Evolutionary conservation across 306 rosid species (phyloP).

Genomic region (Ormosia emarginata): DNA sequence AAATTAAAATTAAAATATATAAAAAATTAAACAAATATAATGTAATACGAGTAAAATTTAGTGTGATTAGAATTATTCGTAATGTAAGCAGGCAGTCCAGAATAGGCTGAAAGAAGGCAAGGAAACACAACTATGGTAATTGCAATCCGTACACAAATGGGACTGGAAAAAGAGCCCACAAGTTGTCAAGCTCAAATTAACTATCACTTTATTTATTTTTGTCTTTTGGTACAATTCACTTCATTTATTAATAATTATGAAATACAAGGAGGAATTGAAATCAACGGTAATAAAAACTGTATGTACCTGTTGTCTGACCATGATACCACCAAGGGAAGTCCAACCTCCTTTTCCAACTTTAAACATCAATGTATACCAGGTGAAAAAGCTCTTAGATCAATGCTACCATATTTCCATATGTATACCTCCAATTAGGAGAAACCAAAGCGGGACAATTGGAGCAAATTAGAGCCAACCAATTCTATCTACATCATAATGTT

Average conservation of each 20-base stretch:
- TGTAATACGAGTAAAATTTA: too few species aligned
- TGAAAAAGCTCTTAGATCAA: conserved; percentile 79
- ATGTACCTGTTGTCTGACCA: conserved; percentile 94
- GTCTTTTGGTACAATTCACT: background rate
- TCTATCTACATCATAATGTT: conserved; percentile 89
- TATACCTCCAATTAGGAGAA: conserved; percentile 87
- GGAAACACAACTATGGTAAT: conserved; percentile 88
- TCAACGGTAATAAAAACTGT: conserved; percentile 6
- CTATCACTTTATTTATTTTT: background rate
- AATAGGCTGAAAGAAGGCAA: conserved; percentile 92
- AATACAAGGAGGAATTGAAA: background rate
- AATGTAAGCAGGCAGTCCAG: conserved; percentile 92
- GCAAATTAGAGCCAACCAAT: conserved; percentile 96
- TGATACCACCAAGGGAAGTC: conserved; percentile 94
- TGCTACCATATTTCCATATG: conserved; percentile 70
- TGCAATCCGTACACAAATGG: conserved; percentile 84
- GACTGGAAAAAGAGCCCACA: conserved; percentile 75
- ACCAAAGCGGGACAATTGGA: conserved; percentile 89
- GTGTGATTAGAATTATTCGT: conserved; percentile 26
- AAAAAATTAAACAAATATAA: too few species aligned
- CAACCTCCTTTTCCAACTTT: conserved; percentile 59
- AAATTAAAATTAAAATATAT: too few species aligned
- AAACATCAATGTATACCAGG: conserved; percentile 73
- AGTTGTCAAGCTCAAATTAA: conserved; percentile 19
- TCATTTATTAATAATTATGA: background rate